Evolutionary conservation across 768 basidiomycete species (phyloP), one percentile per base, ranked within the genome.

Genomic region (Amanita phalloides): DNA sequence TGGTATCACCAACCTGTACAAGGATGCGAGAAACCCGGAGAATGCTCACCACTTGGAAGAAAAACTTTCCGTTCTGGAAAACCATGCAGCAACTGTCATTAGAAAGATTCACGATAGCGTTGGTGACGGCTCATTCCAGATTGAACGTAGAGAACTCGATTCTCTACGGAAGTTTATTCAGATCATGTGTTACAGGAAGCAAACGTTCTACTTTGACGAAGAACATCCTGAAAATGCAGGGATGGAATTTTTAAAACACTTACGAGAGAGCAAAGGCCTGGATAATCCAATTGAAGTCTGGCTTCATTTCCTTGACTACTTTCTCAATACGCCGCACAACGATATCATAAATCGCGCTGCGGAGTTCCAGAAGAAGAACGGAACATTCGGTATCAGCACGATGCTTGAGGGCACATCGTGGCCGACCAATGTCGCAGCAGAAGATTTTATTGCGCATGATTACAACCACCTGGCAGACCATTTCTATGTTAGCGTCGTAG

Each of bases 131-230:
- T 21, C 13, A 1, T 56, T 66, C 23, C 43, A 52, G 14, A n/a
- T 68, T n/a, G 57, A 62, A 20, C 53, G 69, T 26, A 56, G 56
- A 17, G 57, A 60, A 11, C 56, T 71, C 2, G 60, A 65, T 6
- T 57, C 49, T 4, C 52, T 71, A 30, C 59, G 67, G 3, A 70
- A 67, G 54, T 70, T 71, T 48, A 55, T 70, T 6, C 68, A 68
- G 48, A 33, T 71, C 20, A 66, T 69, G 66, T 61, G 67, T 36
- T 66, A 63, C 52, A 63, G 68, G 6, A 56, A 56, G 20, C 57
- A 53, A n/a, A 56, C 57, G 1, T 48, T 58, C 1, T 67, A 68
- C 54, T 66, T 63, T 30, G 55, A 64, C 14, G 66, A 62, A 23
- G 53, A 55, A 4, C 56, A 64, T 38, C 63, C 63, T 0, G 48